Evolutionary conservation across 805 yeast species (phyloP).

Genomic region (Candida coleopterorum): DNA sequence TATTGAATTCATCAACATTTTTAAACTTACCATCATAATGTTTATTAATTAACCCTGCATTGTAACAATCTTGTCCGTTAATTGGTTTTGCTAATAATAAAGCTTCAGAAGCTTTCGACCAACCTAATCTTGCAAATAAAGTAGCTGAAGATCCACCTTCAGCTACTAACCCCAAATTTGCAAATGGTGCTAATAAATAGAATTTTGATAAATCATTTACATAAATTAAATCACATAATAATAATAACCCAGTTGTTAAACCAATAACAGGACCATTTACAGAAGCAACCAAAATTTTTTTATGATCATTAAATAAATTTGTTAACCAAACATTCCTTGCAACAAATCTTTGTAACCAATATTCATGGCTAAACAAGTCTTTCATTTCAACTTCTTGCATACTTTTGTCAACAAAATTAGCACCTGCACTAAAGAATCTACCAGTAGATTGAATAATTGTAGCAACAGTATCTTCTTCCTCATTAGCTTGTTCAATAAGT

Average conservation of each 20-base stretch:
- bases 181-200: constrained; percentile 68
- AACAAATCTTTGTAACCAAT: constrained; percentile 56
- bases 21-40: constrained; percentile 38
- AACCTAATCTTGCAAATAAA: constrained; percentile 64
- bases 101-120: constrained; percentile 69
- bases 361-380: constrained; percentile 31
- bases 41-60: constrained; percentile 60
- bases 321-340: constrained; percentile 70
- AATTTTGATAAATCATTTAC: constrained; percentile 55
- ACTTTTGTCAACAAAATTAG: constrained; percentile 51
- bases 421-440: constrained; percentile 79
- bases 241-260: constrained; percentile 64
- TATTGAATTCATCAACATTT: constrained; percentile 40
- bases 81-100: constrained; percentile 66
- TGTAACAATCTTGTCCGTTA: constrained; percentile 48
- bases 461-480: constrained; percentile 53
- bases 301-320: constrained; percentile 62
- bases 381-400: constrained; percentile 21
- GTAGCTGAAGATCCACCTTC: constrained; percentile 77
- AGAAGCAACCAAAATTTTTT: constrained; percentile 65
- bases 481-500: constrained; percentile 56
- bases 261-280: constrained; percentile 89
- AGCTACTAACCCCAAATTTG: constrained; percentile 74
- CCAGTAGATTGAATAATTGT: constrained; percentile 73
- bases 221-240: constrained; percentile 74